Percentiles rank a stretch among this genome's conserved stretches.
Conservation (phyloP, 805 yeast genomes). For the Candida xyloterini region DNA sequence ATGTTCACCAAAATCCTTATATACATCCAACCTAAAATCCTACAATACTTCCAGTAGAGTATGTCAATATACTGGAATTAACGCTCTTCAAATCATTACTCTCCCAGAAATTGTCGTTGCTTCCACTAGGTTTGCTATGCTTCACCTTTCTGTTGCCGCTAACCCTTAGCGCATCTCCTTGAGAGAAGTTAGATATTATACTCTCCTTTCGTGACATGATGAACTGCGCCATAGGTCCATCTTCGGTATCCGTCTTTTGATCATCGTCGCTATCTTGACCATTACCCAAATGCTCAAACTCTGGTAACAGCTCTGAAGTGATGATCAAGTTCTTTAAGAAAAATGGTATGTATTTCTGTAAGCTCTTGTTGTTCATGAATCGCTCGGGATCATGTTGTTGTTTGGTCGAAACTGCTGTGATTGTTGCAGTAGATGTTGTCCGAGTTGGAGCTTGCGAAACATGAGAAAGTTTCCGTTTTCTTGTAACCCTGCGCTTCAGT, state of each 20-base stretch:
- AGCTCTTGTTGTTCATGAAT: slow-evolving; percentile 30
- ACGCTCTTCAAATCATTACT: slow-evolving; percentile 21
- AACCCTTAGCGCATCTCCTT: slow-evolving; percentile 1
- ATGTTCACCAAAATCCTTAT: not conserved
- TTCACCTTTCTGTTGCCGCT: slow-evolving; percentile 3
- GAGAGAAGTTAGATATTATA: slow-evolving; percentile 15
- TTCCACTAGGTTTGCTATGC: slow-evolving; percentile 2
- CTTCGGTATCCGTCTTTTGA: slow-evolving; percentile 12
- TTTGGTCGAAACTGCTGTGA: slow-evolving; percentile 5
- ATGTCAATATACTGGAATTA: slow-evolving; percentile 25
- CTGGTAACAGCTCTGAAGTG: slow-evolving; percentile 23
- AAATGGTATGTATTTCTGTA: slow-evolving; percentile 30
- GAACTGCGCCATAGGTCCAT: slow-evolving; percentile 1
- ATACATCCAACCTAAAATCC: slow-evolving; percentile 20
- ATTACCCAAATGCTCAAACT: slow-evolving; percentile 14
- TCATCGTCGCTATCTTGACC: slow-evolving; percentile 9
- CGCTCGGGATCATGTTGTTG: slow-evolving; percentile 13
- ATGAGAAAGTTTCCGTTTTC: slow-evolving; percentile 1
- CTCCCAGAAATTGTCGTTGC: slow-evolving; percentile 26
- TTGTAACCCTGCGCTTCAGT: slow-evolving; percentile 7
- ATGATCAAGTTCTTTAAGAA: slow-evolving; percentile 29
- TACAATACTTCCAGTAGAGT: slow-evolving; percentile 27
- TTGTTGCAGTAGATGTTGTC: slow-evolving; percentile 12
- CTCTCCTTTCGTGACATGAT: slow-evolving; percentile 16
- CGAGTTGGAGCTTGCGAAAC: slow-evolving; percentile 12